Evolutionary conservation across 2,329 filamentous ascomycete genomes (phyloP).

Genomic region (Ophiocordyceps camponoti-leonardi): DNA sequence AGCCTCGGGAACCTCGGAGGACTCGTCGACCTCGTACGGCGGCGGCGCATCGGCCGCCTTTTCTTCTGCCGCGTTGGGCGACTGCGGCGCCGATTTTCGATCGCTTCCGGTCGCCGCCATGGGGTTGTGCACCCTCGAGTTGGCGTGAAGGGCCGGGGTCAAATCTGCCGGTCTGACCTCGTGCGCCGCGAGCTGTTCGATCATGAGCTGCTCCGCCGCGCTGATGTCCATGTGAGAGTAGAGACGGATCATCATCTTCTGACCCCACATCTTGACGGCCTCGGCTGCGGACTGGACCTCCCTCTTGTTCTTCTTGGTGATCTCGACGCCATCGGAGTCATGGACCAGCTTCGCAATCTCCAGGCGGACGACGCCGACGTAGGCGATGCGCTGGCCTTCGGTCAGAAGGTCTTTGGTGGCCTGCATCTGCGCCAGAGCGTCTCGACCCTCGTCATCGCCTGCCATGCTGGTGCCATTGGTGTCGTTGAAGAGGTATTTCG

Average conservation of each 20-base stretch:
- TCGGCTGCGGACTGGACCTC: slow-evolving; percentile 52
- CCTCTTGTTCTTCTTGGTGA: slow-evolving; percentile 54
- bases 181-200: slow-evolving; percentile 87
- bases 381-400: slow-evolving; percentile 88
- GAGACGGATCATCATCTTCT: slow-evolving; percentile 92
- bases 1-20: slow-evolving; percentile 60
- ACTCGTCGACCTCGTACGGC: slow-evolving; percentile 44
- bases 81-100: slow-evolving; percentile 2
- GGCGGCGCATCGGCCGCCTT: slow-evolving; percentile 31
- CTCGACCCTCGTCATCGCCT: slow-evolving; percentile 68
- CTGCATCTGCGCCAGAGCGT: slow-evolving; percentile 79
- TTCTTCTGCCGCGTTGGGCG: slow-evolving; percentile 20
- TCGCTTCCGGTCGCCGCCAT: slow-evolving; percentile 44
- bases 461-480: slow-evolving; percentile 37
- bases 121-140: slow-evolving; percentile 83
- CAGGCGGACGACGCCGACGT: slow-evolving; percentile 76
- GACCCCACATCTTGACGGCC: slow-evolving; percentile 83
- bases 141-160: slow-evolving; percentile 74
- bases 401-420: slow-evolving; percentile 91
- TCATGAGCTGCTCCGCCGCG: slow-evolving; percentile 87
- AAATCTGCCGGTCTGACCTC: slow-evolving; percentile 75
- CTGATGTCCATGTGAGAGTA: slow-evolving; percentile 97
- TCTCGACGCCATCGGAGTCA: slow-evolving; percentile 44
- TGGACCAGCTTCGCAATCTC: slow-evolving; percentile 64
- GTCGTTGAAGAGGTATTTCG: slow-evolving; percentile 84